Evolutionary conservation across 2,329 filamentous ascomycete species (phyloP).

Genomic region (Metarhizium sp.): DNA sequence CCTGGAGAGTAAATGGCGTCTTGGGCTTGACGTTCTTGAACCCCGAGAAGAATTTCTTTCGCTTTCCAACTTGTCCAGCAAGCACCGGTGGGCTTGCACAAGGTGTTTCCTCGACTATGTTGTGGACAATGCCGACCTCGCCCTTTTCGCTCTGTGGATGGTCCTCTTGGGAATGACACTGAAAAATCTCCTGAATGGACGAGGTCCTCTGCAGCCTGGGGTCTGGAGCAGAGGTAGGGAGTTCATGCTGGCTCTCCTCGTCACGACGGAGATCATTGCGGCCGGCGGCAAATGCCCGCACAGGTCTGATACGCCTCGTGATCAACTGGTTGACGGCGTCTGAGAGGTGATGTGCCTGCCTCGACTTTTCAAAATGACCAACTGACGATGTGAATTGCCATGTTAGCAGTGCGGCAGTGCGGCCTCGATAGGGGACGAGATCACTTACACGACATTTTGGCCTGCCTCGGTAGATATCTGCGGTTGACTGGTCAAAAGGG

Average conservation of each 20-base stretch:
- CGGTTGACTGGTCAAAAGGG: too few relatives aligned
- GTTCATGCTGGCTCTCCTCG: neutral
- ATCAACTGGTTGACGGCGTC: neutral
- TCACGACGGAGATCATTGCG: neutral
- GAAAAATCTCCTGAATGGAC: neutral
- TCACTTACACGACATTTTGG: neutral
- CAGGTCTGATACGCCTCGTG: neutral
- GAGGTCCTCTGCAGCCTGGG: neutral
- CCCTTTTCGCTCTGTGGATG: neutral
- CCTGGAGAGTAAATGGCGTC: neutral
- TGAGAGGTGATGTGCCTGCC: neutral
- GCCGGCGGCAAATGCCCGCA: neutral
- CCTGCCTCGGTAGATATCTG: neutral
- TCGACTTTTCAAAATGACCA: neutral
- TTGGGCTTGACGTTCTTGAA: neutral
- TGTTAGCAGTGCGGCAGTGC: neutral
- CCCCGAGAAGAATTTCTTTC: neutral
- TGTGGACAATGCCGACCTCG: neutral
- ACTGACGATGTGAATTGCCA: neutral
- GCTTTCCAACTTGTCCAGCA: neutral
- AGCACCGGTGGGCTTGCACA: neutral
- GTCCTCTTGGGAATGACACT: neutral
- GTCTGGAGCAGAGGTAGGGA: neutral
- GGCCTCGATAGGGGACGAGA: neutral
- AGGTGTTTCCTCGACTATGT: neutral